These are phyloP conservation scores for Cylindrodendrum hubeiense DNA, from an alignment of 2,329 filamentous ascomycete species.

Conservation along the genomic window DNA sequence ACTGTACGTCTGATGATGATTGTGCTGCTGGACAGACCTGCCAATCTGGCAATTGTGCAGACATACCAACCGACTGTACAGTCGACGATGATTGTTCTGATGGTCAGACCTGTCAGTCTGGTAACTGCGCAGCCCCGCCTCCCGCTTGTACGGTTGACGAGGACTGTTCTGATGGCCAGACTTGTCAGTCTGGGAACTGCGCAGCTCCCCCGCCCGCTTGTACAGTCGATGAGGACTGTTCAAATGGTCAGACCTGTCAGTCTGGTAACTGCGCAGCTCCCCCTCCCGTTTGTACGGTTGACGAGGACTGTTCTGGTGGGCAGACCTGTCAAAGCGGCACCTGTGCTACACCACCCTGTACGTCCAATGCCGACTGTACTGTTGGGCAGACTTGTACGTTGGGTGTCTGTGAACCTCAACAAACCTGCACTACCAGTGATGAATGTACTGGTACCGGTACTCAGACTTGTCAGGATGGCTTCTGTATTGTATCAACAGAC, in stretches of 20 bases:
- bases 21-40: neutral
- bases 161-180: neutral
- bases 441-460: no score
- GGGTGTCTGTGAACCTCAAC: no score
- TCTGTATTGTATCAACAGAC: neutral
- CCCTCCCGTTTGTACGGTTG: neutral
- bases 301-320: neutral
- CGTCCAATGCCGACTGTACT: neutral
- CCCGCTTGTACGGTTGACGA: neutral
- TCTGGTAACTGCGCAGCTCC: neutral
- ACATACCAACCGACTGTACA: neutral
- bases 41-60: neutral
- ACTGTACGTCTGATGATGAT: neutral
- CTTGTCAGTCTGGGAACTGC: conserved; percentile 5
- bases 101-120: neutral
- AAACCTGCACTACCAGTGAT: no score
- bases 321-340: neutral
- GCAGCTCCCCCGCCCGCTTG: neutral
- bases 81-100: neutral
- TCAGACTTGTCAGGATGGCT: neutral
- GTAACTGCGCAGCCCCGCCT: neutral
- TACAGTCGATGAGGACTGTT: neutral
- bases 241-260: neutral
- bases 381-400: no score
- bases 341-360: neutral